Base-by-base conservation (phyloP, 2,329 filamentous ascomycete species). In the Cercospora citrullina region DNA sequence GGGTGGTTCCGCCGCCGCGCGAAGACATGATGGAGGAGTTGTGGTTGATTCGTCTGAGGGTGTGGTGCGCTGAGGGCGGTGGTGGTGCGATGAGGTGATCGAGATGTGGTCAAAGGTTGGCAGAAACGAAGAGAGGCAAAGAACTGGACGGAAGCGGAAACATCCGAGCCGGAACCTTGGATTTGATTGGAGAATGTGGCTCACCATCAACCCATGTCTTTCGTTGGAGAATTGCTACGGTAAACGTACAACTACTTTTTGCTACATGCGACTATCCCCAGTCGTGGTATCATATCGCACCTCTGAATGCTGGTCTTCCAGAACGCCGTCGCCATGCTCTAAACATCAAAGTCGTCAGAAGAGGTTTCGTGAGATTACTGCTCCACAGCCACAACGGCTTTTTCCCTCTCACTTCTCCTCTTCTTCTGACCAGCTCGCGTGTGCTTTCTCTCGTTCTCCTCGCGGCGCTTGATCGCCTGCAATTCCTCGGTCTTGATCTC, bases 381-480 rank as follows among this genome's bases (percentile, higher is more conserved):
- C 79, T 89, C 88, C 23, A 81, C 84, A 36, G 89, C 89, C 78
- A 98, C 78, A 66, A 99, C 86, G 87, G 96, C 94, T 87, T 97
- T 97, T 81, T 98, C 93, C 77, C 95, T 88, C 82, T 96, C 93
- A 71, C 88, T 89, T 79, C 87, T 87, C 75, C 92, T 84, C 79
- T 87, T 87, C 79, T 90, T 84, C 74, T 90, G 88, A 74, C 92
- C 90, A 84, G 95, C 94, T 84, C 91, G 93, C 67, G 89, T 91
- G 80, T 99, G 94, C 80, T 92, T 93, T 72, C 95, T 87, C 81
- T 96, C 92, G 78, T 99, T 99, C 84, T 99, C 95, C 76, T 97
- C 92, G 74, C 89, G 89, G 75, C 92, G 86, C 88, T 96, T 97
- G 79, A 97, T 91, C 36, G 92, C 87, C 80, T 89, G 89, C 75